phyloP scores from a whole-genome alignment of 495 filamentous ascomycete genomes.

The Pseudomonodictys pantanalensis region DNA sequence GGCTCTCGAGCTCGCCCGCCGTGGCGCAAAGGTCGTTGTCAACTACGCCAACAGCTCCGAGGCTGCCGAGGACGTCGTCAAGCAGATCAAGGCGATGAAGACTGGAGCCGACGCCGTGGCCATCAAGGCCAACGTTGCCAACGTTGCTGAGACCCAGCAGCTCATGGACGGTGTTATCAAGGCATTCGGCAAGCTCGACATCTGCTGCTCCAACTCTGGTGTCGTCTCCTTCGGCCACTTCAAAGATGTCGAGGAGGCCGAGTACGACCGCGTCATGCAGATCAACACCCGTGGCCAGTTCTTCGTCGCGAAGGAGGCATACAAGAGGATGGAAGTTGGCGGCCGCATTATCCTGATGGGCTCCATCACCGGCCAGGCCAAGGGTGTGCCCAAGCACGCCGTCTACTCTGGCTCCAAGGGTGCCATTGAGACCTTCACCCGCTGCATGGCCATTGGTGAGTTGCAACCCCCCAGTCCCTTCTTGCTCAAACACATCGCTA shows the following conservation, averaged over 20 bases:
- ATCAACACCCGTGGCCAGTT: constrained; percentile 61
- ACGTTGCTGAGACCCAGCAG: constrained; percentile 44
- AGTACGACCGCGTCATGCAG: constrained; percentile 54
- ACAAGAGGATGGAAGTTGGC: constrained; percentile 58
- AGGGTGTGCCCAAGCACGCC: constrained; percentile 61
- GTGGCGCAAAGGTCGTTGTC: constrained; percentile 49
- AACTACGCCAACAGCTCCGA: constrained; percentile 48
- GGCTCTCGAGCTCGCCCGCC: constrained; percentile 45
- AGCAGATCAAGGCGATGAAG: constrained; percentile 44
- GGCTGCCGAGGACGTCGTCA: constrained; percentile 49
- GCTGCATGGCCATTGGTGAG: constrained; percentile 53
- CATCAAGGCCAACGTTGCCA: constrained; percentile 52
- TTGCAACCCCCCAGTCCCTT: not conserved
- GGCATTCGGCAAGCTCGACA: constrained; percentile 49
- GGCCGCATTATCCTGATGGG: constrained; percentile 63
- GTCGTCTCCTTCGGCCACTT: constrained; percentile 53
- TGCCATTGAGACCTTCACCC: constrained; percentile 57
- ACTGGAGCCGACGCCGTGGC: constrained; percentile 47
- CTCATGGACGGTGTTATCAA: constrained; percentile 48
- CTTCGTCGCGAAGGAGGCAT: constrained; percentile 66
- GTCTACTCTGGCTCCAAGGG: constrained; percentile 60
- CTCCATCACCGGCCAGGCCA: constrained; percentile 62
- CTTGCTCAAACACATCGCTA: constrained; percentile 3
- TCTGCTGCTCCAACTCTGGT: constrained; percentile 54
- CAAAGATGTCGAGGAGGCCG: constrained; percentile 50